Conservation (phyloP, 2,329 filamentous ascomycete species). For the Calonectria montana region DNA sequence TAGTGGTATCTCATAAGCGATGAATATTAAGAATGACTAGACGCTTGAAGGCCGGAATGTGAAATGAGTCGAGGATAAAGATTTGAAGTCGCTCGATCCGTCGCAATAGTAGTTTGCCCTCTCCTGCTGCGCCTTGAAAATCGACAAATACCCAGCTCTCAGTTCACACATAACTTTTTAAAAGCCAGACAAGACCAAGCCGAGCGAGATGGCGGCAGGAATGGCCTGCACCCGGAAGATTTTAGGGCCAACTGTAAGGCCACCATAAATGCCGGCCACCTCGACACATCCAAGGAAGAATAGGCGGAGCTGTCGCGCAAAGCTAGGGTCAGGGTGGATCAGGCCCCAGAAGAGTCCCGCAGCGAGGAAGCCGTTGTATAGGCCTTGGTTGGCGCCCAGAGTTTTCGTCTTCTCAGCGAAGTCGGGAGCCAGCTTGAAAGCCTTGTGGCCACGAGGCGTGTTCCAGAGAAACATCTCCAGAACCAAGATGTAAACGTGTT, state of each 20-base stretch:
- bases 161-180: constrained; percentile 7
- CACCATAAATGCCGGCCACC: constrained; percentile 60
- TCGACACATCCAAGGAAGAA: constrained; percentile 60
- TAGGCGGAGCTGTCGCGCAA: constrained; percentile 56
- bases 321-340: constrained; percentile 55
- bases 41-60: background rate
- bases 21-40: background rate
- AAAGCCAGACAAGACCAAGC: constrained; percentile 41
- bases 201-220: constrained; percentile 43
- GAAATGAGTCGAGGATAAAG: background rate
- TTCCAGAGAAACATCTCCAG: constrained; percentile 65
- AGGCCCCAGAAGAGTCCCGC: constrained; percentile 60
- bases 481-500: constrained; percentile 61
- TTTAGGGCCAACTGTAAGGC: constrained; percentile 51
- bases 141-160: background rate
- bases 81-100: background rate
- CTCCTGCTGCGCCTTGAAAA: background rate
- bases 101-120: background rate
- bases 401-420: constrained; percentile 58
- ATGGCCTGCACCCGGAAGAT: constrained; percentile 58
- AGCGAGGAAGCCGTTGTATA: constrained; percentile 66
- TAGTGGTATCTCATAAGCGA: background rate
- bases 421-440: constrained; percentile 57
- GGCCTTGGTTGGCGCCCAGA: constrained; percentile 62
- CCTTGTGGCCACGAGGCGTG: constrained; percentile 55